Evolutionary conservation across 495 filamentous ascomycete species (phyloP), one percentile per base, ranked within the genome.

Genomic region (Massariosphaeria phaeospora): DNA sequence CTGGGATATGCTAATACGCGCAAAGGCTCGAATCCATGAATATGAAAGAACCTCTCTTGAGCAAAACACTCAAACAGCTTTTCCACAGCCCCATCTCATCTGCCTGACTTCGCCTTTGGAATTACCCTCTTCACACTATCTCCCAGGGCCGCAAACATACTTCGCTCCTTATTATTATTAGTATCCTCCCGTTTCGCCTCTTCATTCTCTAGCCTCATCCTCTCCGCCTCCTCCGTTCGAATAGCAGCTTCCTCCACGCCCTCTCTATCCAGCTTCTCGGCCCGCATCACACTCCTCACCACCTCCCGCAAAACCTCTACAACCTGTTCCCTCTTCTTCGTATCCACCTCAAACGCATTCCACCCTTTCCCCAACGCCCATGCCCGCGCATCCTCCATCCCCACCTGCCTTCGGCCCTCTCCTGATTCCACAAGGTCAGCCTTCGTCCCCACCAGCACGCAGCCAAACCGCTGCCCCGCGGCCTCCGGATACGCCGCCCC

Each of bases 371-470:
- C 26, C 20, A 29, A 17, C 10, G 52, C 52, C 52, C 52, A 55
- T 24, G 46, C 41, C 20, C 33, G 17, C 15, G 52, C 52, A 1
- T 27, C 10, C 0, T 55, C 48, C n/a, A 21, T 36, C 13, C 31
- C 40, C 0, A 58, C 55, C 18, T 58, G 29, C 21, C 55, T 27
- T 18, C 30, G 39, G n/a, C 23, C 52, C 2, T 26, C n/a, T 17
- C 30, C 6, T 8, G 17, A 25, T 12, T 31, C 23, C 1, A 24
- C 43, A 9, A 52, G 29, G 23, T 58, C 47, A 1, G 30, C 6
- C 15, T 58, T 58, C 5, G 27, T 58, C 0, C 55, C 55, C 20
- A 58, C 55, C n/a, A 58, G 47, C n/a, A 58, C 47, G 15, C 47
- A 51, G 11, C 47, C 55, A 40, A 58, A 52, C 10, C 55, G 18